A percentile compares a stretch with the other conserved stretches of the same genome.
phyloP scores from a whole-genome alignment of 371 early-diverging fungal genomes.

The Chytridiales sp. region DNA sequence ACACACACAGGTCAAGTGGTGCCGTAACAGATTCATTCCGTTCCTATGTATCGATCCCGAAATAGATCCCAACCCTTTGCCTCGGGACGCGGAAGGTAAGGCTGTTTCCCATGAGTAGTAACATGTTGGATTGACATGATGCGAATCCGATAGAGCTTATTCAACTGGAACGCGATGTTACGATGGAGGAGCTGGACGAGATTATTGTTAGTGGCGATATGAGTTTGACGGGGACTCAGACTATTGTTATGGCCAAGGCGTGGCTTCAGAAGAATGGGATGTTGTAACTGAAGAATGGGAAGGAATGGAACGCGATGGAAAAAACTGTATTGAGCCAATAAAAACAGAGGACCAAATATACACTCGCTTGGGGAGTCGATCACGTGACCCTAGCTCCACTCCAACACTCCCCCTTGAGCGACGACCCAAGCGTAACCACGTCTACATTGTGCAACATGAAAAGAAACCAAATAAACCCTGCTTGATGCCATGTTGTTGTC shows the following conservation, averaged over 20 bases:
- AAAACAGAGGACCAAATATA: too few relatives aligned
- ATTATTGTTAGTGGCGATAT: constrained; percentile 34
- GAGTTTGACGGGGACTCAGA: constrained; percentile 39
- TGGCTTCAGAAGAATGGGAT: constrained; percentile 26
- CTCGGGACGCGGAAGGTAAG: constrained; percentile 60
- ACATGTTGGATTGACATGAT: background rate
- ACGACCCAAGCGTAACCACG: too few relatives aligned
- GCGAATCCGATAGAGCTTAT: constrained; percentile 27
- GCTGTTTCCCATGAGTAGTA: background rate
- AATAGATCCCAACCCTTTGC: constrained; percentile 46
- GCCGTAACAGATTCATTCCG: constrained; percentile 61
- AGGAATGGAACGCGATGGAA: too few relatives aligned
- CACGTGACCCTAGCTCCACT: too few relatives aligned
- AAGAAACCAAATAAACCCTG: too few relatives aligned
- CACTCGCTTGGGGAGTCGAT: too few relatives aligned
- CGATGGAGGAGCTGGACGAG: constrained; percentile 28
- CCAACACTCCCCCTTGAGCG: too few relatives aligned
- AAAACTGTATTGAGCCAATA: too few relatives aligned
- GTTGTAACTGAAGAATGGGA: too few relatives aligned
- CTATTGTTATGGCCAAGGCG: constrained; percentile 35
- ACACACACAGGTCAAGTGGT: constrained; percentile 59
- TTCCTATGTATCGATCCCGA: constrained; percentile 60
- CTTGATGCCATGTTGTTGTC: too few relatives aligned
- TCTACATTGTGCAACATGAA: too few relatives aligned
- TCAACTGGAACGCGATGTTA: constrained; percentile 23